Percentiles rank a stretch among this genome's conserved stretches.
These are phyloP conservation scores for Carex scoparia DNA, from an alignment of 176 grass and related monocot genomes.

Conservation along the genomic window DNA sequence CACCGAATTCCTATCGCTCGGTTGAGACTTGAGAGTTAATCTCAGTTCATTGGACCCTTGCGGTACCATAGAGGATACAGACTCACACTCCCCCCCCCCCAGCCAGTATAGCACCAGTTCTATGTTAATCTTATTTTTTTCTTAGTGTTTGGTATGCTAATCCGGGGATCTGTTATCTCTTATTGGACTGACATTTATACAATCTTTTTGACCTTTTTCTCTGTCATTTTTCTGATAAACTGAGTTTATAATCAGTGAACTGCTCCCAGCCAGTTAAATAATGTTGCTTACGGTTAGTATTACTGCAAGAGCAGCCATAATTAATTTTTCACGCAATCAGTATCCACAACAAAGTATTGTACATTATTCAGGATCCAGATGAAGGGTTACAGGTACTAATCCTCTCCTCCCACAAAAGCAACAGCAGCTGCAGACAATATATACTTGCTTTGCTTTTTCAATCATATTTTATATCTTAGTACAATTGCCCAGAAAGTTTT, in stretches of 20 bases:
- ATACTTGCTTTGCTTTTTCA: background rate
- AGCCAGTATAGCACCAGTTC: background rate
- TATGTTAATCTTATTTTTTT: background rate
- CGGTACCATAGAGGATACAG: too few relatives aligned
- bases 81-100: too few relatives aligned
- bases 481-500: background rate
- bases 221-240: background rate
- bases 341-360: background rate
- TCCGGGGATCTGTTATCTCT: background rate
- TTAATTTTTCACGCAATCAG: background rate
- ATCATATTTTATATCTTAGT: background rate
- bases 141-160: background rate
- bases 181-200: background rate
- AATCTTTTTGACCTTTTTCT: background rate
- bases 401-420: background rate
- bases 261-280: background rate
- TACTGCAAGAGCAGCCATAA: background rate
- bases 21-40: too few relatives aligned
- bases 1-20: too few relatives aligned
- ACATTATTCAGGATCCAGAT: background rate
- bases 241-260: background rate
- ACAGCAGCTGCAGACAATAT: background rate
- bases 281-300: background rate
- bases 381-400: background rate
- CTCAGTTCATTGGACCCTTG: too few relatives aligned